phyloP scores from a whole-genome alignment of 306 rosid species.

The Pyrus bretschneideri region DNA sequence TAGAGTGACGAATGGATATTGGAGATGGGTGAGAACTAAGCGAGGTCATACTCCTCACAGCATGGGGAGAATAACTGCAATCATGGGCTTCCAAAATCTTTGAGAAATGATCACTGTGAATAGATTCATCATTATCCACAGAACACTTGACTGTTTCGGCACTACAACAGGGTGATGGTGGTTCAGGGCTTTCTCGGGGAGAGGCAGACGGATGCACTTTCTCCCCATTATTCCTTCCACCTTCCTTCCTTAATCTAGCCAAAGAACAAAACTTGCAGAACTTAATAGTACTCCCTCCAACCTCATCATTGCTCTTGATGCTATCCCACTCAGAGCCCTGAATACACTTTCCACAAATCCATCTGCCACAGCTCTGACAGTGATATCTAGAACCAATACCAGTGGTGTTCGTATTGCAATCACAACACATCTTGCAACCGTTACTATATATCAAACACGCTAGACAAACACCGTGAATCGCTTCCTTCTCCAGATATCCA shows the following conservation, averaged over 20 bases:
- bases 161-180: constrained; percentile 55
- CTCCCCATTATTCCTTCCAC: constrained; percentile 43
- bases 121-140: constrained; percentile 31
- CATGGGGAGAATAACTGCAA: constrained; percentile 41
- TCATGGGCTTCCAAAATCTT: constrained; percentile 40
- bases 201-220: constrained; percentile 86
- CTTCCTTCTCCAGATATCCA: constrained; percentile 54
- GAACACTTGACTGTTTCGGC: constrained; percentile 43
- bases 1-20: constrained; percentile 38
- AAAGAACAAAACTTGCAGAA: constrained; percentile 65
- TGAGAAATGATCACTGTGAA: constrained; percentile 42
- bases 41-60: constrained; percentile 37
- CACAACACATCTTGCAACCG: constrained; percentile 54
- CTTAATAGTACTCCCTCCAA: constrained; percentile 18
- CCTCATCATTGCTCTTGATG: constrained; percentile 22
- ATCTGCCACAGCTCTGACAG: constrained; percentile 65
- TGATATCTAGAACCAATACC: constrained; percentile 34
- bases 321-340: constrained; percentile 43
- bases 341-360: constrained; percentile 65
- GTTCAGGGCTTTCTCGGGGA: constrained; percentile 70
- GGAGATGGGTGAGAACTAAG: constrained; percentile 52
- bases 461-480: constrained; percentile 28
- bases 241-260: constrained; percentile 29
- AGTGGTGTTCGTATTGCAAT: constrained; percentile 37
- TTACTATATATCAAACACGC: constrained; percentile 43